Evolutionary conservation across 2,329 filamentous ascomycete genomes (phyloP).

Genomic region (Penicillium paneum): DNA sequence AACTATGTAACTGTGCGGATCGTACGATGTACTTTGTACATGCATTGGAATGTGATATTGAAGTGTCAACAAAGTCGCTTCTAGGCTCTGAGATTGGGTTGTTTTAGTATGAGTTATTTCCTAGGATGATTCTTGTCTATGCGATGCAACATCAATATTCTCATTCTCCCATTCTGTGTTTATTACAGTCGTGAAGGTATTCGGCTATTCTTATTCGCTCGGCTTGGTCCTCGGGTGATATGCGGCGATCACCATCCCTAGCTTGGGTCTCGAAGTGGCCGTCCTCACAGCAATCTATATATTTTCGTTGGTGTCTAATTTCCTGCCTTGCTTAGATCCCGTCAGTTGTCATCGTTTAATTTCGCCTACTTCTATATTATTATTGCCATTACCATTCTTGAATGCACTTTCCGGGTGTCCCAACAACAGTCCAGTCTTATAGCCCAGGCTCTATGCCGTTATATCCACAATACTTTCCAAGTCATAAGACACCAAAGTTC

Average conservation of each 20-base stretch:
- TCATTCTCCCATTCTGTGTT: neutral
- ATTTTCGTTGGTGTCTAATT: neutral
- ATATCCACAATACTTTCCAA: too few relatives aligned
- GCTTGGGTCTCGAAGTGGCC: neutral
- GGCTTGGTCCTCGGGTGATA: neutral
- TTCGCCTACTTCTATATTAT: neutral
- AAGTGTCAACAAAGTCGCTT: constrained; percentile 3
- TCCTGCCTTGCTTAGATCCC: neutral
- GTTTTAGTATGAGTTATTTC: neutral
- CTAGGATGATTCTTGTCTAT: neutral
- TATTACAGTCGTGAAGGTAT: neutral
- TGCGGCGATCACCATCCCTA: constrained; percentile 5
- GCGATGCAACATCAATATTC: neutral
- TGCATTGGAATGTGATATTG: constrained; percentile 27
- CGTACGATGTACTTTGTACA: constrained; percentile 8
- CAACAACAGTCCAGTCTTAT: neutral
- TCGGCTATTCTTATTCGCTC: neutral
- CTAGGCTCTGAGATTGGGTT: neutral
- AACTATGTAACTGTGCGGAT: neutral
- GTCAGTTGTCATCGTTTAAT: neutral
- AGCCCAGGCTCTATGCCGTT: neutral
- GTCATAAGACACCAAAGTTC: neutral
- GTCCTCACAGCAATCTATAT: neutral
- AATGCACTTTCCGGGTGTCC: neutral
- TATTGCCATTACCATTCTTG: neutral